A percentile compares a stretch with the other conserved stretches of the same genome.
Conservation (phyloP, 164 flowering plant genomes). For the Paratinospora sagittata region DNA sequence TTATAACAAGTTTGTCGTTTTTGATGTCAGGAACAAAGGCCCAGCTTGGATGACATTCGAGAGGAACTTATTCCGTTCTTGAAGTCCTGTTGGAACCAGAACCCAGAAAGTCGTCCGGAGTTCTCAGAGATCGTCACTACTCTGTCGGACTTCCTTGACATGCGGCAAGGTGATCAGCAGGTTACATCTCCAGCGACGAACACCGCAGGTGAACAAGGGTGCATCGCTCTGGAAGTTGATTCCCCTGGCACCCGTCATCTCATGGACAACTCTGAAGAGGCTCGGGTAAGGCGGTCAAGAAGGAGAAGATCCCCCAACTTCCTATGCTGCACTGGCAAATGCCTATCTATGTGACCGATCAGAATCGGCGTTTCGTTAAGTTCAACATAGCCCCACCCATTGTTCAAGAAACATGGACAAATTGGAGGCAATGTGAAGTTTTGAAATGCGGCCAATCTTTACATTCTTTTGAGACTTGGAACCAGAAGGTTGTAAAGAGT, state of each 20-base stretch:
- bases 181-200: constrained; percentile 9
- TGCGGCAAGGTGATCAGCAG: neutral
- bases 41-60: constrained; percentile 43
- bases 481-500: neutral
- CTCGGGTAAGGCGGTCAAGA: constrained; percentile 8
- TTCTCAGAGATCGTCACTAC: constrained; percentile 35
- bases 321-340: constrained; percentile 18
- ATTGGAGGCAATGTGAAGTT: neutral
- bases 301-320: constrained; percentile 8
- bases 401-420: neutral
- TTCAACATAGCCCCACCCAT: neutral
- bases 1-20: neutral
- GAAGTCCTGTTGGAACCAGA: constrained; percentile 59
- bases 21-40: constrained; percentile 47
- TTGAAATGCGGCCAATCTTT: neutral
- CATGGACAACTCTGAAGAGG: constrained; percentile 17
- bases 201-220: constrained; percentile 7
- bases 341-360: constrained; percentile 9
- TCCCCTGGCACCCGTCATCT: constrained; percentile 22
- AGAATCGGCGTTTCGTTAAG: neutral
- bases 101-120: constrained; percentile 57
- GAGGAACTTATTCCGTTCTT: constrained; percentile 36
- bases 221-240: constrained; percentile 2
- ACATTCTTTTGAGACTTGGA: neutral
- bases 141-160: constrained; percentile 21